Conservation (phyloP, 176 grass and related monocot species). For the Zoysia pacifica region DNA sequence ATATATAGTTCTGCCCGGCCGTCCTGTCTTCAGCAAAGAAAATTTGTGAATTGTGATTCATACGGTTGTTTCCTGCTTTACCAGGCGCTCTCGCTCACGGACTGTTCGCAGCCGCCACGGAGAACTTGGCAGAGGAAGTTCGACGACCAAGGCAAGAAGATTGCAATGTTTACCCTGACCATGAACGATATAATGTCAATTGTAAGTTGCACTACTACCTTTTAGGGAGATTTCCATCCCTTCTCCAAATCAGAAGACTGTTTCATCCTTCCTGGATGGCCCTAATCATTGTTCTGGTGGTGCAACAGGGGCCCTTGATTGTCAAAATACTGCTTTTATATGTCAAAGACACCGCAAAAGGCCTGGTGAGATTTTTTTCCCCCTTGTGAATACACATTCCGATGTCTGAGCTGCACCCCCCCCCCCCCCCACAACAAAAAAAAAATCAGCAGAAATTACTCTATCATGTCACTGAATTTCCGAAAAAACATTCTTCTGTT, state of each 20-base stretch:
- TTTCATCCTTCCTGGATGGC: background rate
- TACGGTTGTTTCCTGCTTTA: slow-evolving; percentile 10
- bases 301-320: slow-evolving; percentile 49
- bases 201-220: slow-evolving; percentile 34
- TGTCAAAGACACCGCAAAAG: slow-evolving; percentile 41
- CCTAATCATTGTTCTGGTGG: slow-evolving; percentile 18
- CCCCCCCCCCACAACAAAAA: too few relatives aligned
- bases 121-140: slow-evolving; percentile 62
- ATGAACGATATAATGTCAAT: slow-evolving; percentile 43
- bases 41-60: background rate
- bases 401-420: background rate
- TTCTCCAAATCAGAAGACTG: background rate
- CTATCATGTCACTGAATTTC: slow-evolving; percentile 18
- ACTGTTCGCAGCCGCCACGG: slow-evolving; percentile 20
- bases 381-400: background rate
- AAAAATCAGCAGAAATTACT: background rate
- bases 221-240: background rate
- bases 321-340: slow-evolving; percentile 7
- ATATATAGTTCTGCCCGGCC: background rate
- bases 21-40: background rate
- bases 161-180: slow-evolving; percentile 44
- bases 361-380: slow-evolving; percentile 35
- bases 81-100: slow-evolving; percentile 23
- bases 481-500: slow-evolving; percentile 6
- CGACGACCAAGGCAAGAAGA: slow-evolving; percentile 66